Percentiles rank a stretch among this genome's conserved stretches.
Evolutionary conservation across 176 grass and related monocot genomes (phyloP).

Genomic region (Avena eriantha): DNA sequence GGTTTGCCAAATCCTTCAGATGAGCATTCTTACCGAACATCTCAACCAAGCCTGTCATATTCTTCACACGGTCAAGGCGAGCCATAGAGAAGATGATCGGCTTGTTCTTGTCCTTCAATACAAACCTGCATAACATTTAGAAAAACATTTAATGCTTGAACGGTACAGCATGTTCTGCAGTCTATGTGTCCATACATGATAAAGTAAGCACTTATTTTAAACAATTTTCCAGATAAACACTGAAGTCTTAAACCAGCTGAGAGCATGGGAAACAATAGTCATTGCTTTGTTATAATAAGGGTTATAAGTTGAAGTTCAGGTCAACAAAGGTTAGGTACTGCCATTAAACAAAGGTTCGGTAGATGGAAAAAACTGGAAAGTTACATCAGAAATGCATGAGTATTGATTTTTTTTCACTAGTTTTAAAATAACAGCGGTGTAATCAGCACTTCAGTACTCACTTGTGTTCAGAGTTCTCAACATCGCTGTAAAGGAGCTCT

Average conservation of each 20-base stretch:
- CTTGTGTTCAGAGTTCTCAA: conserved; percentile 88
- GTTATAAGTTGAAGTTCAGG: background rate
- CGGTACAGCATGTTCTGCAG: background rate
- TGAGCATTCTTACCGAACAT: conserved; percentile 81
- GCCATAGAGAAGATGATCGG: conserved; percentile 99
- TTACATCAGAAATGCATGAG: background rate
- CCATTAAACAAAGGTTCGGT: background rate
- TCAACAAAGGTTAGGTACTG: background rate
- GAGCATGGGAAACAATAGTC: too few species aligned
- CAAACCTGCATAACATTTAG: conserved; percentile 58
- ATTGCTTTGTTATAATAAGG: too few species aligned
- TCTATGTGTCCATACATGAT: too few species aligned
- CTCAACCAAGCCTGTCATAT: conserved; percentile 97
- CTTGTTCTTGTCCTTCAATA: conserved; percentile 84
- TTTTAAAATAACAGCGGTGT: background rate
- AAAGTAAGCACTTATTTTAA: too few species aligned
- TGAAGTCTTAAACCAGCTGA: too few species aligned
- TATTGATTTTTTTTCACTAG: background rate
- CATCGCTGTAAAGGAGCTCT: conserved; percentile 81
- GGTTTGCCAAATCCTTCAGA: conserved; percentile 88
- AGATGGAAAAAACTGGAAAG: conserved; percentile 3
- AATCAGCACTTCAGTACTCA: conserved; percentile 43
- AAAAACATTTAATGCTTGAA: background rate
- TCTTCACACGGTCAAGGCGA: conserved; percentile 92
- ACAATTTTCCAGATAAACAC: too few species aligned